Base-by-base conservation (phyloP, 176 grass and related monocot genomes). In the Oropetium thomaeum region DNA sequence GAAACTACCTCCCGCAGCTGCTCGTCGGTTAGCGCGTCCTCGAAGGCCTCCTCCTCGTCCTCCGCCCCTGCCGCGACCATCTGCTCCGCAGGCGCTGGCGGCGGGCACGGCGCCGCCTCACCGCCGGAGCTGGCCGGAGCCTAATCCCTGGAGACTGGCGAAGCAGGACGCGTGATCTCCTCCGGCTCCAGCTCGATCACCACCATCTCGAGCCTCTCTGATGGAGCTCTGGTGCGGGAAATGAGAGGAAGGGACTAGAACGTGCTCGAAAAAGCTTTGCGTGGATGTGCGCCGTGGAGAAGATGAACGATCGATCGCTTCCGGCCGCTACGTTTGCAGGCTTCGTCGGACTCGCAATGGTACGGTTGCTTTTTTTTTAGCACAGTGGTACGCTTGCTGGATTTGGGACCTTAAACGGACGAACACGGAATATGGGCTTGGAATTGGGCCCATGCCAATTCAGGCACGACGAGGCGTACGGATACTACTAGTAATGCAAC, bases 11-110 rank as follows among this genome's bases (percentile, higher is more conserved):
- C 90, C 22, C 69, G 81, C 49, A 97, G 69, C 79, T 97, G 94
- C 67, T 97, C 94, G 40, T 93, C 90, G 26, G 94, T 93, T 61
- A 97, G 85, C 13, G 90, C 90, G 82, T 93, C 90, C 83, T 97
- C 90, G 67, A 97, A 97, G 48, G 73, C 51, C 28, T 93, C 94
- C 33, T 88, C 89, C 2, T 67, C 81, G 43, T 77, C 52, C 65
- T 45, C 70, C 77, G 63, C 51, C 66, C 32, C 53, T 9, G 29
- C 80, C 38, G 38, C n/a, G 20, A 10, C 15, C 2, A 63, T 77
- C 69, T 73, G 62, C 62, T n/a, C 14, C 29, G 14, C 62, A 12
- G 73, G 31, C 35, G 39, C 35, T 17, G 72, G 27, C 13, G 12
- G n/a, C 32, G 74, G 66, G 61, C 67, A 52, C 26, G 30, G 33